phyloP scores from a whole-genome alignment of 2,329 filamentous ascomycete genomes.

The Aspergillus tanneri region DNA sequence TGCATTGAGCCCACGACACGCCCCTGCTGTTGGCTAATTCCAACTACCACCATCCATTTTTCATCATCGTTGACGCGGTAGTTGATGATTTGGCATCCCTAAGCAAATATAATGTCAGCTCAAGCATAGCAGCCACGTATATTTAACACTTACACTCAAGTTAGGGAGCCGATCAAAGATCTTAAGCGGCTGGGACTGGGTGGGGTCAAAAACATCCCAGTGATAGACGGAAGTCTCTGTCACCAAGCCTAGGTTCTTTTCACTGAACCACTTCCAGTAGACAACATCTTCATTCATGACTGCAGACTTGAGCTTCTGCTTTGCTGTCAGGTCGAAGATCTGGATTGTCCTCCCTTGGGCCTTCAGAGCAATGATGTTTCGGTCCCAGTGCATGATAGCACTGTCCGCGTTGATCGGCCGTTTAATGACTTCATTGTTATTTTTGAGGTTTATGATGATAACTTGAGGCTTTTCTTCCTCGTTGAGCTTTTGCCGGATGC shows the following conservation, averaged over 20 bases:
- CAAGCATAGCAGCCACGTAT: background rate
- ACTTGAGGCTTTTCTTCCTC: conserved; percentile 85
- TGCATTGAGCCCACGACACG: conserved; percentile 96
- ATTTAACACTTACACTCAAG: conserved; percentile 63
- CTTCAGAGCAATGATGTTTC: conserved; percentile 94
- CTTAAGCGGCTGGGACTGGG: conserved; percentile 78
- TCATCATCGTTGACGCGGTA: conserved; percentile 94
- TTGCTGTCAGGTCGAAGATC: conserved; percentile 91
- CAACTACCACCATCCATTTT: conserved; percentile 98
- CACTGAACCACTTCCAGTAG: conserved; percentile 99
- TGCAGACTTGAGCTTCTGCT: conserved; percentile 94
- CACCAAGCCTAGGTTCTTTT: conserved; percentile 81
- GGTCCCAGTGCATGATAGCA: conserved; percentile 98
- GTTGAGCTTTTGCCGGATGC: conserved; percentile 89
- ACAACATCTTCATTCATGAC: conserved; percentile 96
- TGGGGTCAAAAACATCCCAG: conserved; percentile 92
- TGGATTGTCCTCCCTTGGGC: conserved; percentile 92
- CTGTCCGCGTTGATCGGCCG: conserved; percentile 98
- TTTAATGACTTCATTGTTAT: conserved; percentile 91
- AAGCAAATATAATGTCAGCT: conserved; percentile 10
- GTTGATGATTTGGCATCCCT: conserved; percentile 99
- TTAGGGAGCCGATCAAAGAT: conserved; percentile 93
- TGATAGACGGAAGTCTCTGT: conserved; percentile 91
- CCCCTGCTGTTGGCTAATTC: conserved; percentile 89
- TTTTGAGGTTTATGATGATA: conserved; percentile 96